Evolutionary conservation across 441 rosid species (phyloP).

Genomic region (Macaranga tanarius): DNA sequence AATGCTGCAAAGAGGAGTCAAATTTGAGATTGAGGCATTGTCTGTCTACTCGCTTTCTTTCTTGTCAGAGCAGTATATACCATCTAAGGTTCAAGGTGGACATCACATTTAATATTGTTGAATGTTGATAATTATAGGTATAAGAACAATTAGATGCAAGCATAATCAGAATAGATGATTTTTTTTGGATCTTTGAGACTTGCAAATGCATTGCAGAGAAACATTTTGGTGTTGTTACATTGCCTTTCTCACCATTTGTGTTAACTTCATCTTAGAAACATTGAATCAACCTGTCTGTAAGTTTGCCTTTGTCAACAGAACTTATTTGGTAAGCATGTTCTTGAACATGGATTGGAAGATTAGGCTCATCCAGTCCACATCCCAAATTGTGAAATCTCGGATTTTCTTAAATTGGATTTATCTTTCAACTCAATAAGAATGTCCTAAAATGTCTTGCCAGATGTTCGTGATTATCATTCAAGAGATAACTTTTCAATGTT

Average conservation of each 20-base stretch:
- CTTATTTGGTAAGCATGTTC: no score
- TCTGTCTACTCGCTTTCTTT: conserved; percentile 69
- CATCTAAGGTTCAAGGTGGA: conserved; percentile 57
- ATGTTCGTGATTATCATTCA: not conserved
- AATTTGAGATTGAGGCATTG: conserved; percentile 90
- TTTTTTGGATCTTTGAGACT: not conserved
- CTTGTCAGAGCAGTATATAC: conserved; percentile 72
- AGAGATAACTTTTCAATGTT: not conserved
- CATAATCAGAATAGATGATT: not conserved
- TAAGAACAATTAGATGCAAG: not conserved
- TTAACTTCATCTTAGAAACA: not conserved
- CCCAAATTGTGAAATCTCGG: not conserved
- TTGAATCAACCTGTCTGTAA: no score
- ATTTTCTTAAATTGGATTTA: no score
- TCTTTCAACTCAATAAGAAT: no score
- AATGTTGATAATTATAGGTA: conserved; percentile 3
- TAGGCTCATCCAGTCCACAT: not conserved
- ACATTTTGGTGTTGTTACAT: not conserved
- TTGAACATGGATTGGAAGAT: not conserved
- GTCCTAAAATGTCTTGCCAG: not conserved
- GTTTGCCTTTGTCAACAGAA: no score
- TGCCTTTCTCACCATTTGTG: not conserved
- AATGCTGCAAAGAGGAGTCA: conserved; percentile 77
- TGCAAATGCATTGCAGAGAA: not conserved
- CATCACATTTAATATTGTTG: conserved; percentile 24